Conservation (phyloP, 495 filamentous ascomycete genomes). For the Glarea lozoyensis region DNA sequence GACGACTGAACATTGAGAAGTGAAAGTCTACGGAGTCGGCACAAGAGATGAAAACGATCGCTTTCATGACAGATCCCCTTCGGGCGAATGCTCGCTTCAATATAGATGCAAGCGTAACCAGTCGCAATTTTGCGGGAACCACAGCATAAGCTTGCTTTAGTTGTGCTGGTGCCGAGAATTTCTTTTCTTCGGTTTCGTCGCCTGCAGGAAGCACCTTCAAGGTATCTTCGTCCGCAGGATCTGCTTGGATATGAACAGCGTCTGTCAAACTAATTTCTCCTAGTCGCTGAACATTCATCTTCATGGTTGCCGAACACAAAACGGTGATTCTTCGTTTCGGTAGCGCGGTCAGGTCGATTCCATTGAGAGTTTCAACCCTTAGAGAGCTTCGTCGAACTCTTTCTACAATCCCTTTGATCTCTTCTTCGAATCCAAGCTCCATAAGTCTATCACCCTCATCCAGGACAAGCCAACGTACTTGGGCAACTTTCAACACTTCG, state of each 20-base stretch:
- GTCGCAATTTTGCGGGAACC: conserved; percentile 76
- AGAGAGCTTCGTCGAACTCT: conserved; percentile 53
- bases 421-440: conserved; percentile 94
- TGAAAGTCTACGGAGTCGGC: conserved; percentile 96
- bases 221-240: conserved; percentile 39
- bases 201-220: conserved; percentile 28
- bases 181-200: conserved; percentile 37
- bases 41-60: conserved; percentile 92
- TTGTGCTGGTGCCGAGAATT: conserved; percentile 83
- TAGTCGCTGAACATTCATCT: conserved; percentile 85
- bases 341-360: conserved; percentile 42
- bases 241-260: conserved; percentile 75
- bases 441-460: conserved; percentile 95
- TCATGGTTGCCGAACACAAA: conserved; percentile 95
- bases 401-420: conserved; percentile 66
- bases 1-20: conserved; percentile 71
- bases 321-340: conserved; percentile 74
- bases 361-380: conserved; percentile 28
- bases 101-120: conserved; percentile 76
- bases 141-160: conserved; percentile 84
- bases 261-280: conserved; percentile 93
- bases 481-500: conserved; percentile 75
- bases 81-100: conserved; percentile 80
- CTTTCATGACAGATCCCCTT: conserved; percentile 83
- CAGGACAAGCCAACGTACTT: conserved; percentile 84